Percentiles rank a stretch among this genome's conserved stretches.
phyloP scores from a whole-genome alignment of 2,329 filamentous ascomycete genomes.

The Malbranchea zuffiana region DNA sequence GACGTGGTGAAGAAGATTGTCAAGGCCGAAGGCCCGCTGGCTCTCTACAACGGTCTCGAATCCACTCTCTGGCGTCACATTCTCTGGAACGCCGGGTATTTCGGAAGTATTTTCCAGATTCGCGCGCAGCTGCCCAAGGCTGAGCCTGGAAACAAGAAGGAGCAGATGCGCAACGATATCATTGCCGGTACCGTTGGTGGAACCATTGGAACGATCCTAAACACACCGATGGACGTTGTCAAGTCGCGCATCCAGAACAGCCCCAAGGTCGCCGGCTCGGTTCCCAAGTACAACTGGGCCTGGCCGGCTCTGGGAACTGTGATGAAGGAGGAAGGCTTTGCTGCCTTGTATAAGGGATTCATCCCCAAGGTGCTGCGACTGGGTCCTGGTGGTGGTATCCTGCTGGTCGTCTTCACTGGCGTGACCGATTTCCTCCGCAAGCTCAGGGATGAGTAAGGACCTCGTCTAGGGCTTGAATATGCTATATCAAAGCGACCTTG shows the following conservation, averaged over 20 bases:
- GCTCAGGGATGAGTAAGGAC: constrained; percentile 42
- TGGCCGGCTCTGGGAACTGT: constrained; percentile 78
- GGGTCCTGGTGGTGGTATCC: constrained; percentile 56
- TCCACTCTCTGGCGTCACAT: constrained; percentile 94
- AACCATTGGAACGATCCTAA: constrained; percentile 79
- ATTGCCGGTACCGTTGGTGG: constrained; percentile 79
- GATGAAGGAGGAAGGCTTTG: constrained; percentile 84
- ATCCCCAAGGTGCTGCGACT: constrained; percentile 80
- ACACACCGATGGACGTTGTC: constrained; percentile 94
- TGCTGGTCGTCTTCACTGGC: constrained; percentile 40
- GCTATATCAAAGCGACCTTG: too few relatives aligned
- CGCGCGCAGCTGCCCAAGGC: constrained; percentile 69
- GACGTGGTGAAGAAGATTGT: constrained; percentile 57
- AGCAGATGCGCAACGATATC: constrained; percentile 77
- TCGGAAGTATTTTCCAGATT: constrained; percentile 97
- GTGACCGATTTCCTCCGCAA: constrained; percentile 74
- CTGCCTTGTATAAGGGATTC: constrained; percentile 94
- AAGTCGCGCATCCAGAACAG: constrained; percentile 98
- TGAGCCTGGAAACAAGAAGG: constrained; percentile 57
- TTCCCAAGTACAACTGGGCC: constrained; percentile 98
- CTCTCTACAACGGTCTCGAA: constrained; percentile 93
- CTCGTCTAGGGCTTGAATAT: too few relatives aligned
- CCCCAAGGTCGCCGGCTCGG: constrained; percentile 64
- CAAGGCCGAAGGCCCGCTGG: constrained; percentile 68
- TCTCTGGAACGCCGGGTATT: constrained; percentile 91